Percentiles rank a stretch among this genome's conserved stretches.
Evolutionary conservation across 2,329 filamentous ascomycete species (phyloP).

Genomic region (Cladosporium sp.): DNA sequence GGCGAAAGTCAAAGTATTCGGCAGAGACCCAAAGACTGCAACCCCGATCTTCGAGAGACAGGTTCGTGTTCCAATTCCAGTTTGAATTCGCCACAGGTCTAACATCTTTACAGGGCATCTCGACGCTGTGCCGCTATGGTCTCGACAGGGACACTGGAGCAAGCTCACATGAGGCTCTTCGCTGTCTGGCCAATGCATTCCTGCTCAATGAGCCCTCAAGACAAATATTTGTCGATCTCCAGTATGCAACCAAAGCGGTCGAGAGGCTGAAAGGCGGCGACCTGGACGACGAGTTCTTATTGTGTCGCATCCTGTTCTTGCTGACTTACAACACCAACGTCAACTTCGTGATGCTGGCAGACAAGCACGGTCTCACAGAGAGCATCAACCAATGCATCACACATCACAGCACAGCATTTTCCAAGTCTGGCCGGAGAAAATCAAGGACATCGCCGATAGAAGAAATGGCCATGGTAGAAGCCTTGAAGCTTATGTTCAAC

Average conservation of each 20-base stretch:
- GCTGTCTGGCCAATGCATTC: slow-evolving; percentile 83
- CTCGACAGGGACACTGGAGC: slow-evolving; percentile 66
- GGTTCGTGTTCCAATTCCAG: slow-evolving; percentile 46
- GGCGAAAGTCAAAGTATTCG: slow-evolving; percentile 72
- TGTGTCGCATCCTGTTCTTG: slow-evolving; percentile 76
- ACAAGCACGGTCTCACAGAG: slow-evolving; percentile 66
- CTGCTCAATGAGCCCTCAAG: slow-evolving; percentile 68
- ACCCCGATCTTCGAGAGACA: slow-evolving; percentile 82
- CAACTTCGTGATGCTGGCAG: slow-evolving; percentile 66
- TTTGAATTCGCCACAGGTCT: background rate
- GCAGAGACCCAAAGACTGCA: slow-evolving; percentile 70
- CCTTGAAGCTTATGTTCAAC: slow-evolving; percentile 87
- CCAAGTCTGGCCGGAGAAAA: slow-evolving; percentile 44
- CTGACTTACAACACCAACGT: slow-evolving; percentile 75
- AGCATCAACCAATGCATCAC: slow-evolving; percentile 67
- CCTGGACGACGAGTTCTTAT: slow-evolving; percentile 83
- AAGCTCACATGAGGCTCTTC: slow-evolving; percentile 73
- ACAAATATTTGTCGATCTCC: slow-evolving; percentile 72
- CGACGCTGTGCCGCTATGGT: slow-evolving; percentile 66
- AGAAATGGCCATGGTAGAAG: slow-evolving; percentile 79
- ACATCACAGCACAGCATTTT: slow-evolving; percentile 32
- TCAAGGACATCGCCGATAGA: slow-evolving; percentile 58
- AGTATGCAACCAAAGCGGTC: slow-evolving; percentile 68
- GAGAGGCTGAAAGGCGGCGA: slow-evolving; percentile 69
- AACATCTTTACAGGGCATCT: slow-evolving; percentile 64